Percentiles rank a stretch among this genome's conserved stretches.
These are phyloP conservation scores for Periconia sp. DNA, from an alignment of 2,329 filamentous ascomycete genomes.

Conservation along the genomic window DNA sequence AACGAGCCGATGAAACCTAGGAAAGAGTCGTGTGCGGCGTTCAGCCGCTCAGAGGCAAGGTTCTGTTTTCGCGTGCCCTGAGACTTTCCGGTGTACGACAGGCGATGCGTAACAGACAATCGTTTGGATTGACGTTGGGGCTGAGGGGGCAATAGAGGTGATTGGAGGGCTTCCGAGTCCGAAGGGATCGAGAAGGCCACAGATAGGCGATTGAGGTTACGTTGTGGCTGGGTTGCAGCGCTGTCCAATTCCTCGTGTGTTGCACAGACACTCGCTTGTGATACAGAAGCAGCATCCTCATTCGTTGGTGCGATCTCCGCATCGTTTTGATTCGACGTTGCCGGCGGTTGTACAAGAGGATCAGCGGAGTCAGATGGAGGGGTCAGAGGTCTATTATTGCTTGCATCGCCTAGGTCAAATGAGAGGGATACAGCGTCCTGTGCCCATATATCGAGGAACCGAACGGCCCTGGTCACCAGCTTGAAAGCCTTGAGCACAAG, in stretches of 20 bases:
- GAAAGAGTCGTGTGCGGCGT: conserved; percentile 82
- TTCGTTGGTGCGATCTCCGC: conserved; percentile 53
- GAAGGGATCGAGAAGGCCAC: conserved; percentile 48
- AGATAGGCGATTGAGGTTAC: conserved; percentile 37
- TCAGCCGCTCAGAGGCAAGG: conserved; percentile 83
- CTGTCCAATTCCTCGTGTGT: conserved; percentile 34
- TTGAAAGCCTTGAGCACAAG: conserved; percentile 94
- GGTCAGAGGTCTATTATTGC: conserved; percentile 43
- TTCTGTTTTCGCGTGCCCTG: conserved; percentile 69
- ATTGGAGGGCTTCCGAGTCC: conserved; percentile 41
- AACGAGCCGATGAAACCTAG: conserved; percentile 91
- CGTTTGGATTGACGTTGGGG: conserved; percentile 50
- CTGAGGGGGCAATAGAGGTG: conserved; percentile 31
- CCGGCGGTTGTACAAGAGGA: conserved; percentile 33
- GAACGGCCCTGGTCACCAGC: conserved; percentile 88
- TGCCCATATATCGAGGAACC: conserved; percentile 86
- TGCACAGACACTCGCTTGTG: conserved; percentile 43
- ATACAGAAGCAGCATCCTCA: conserved; percentile 35
- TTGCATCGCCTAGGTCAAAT: conserved; percentile 40
- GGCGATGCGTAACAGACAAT: conserved; percentile 69
- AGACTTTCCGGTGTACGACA: conserved; percentile 75
- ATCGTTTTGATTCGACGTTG: conserved; percentile 28
- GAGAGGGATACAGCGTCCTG: conserved; percentile 61
- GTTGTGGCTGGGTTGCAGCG: conserved; percentile 35
- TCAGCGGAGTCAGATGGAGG: conserved; percentile 46